Evolutionary conservation across 164 flowering plant genomes (phyloP).

Genomic region (Litsea cubeba): DNA sequence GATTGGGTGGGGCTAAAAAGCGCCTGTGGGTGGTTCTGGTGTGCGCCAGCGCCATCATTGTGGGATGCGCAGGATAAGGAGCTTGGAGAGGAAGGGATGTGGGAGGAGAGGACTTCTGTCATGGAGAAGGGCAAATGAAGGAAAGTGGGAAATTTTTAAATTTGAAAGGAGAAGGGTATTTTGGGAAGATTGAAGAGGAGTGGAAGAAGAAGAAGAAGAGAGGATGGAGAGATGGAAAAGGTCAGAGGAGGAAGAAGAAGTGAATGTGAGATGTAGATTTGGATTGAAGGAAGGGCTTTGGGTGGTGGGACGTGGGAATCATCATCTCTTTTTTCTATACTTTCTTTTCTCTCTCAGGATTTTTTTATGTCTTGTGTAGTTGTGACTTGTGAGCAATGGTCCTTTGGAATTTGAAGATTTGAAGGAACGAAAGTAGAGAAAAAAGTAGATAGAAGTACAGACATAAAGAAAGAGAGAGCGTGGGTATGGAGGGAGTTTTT

Average conservation of each 20-base stretch:
- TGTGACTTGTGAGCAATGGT: neutral
- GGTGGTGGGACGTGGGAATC: slow-evolving; percentile 37
- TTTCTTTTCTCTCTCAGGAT: neutral
- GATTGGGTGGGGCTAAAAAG: slow-evolving; percentile 13
- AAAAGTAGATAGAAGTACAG: too few species aligned
- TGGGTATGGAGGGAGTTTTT: neutral
- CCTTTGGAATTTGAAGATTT: neutral
- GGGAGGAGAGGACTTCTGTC: slow-evolving; percentile 36
- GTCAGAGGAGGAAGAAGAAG: neutral
- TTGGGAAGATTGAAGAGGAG: neutral
- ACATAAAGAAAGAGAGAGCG: neutral
- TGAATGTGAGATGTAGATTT: slow-evolving; percentile 17
- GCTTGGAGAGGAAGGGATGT: slow-evolving; percentile 35
- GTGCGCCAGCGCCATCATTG: slow-evolving; percentile 13
- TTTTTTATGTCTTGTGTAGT: neutral
- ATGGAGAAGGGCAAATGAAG: slow-evolving; percentile 34
- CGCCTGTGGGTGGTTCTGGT: slow-evolving; percentile 6
- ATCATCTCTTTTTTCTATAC: slow-evolving; percentile 14
- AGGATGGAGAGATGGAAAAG: neutral
- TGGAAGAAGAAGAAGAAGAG: neutral
- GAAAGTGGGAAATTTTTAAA: neutral
- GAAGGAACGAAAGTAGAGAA: slow-evolving; percentile 3
- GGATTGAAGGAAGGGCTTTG: slow-evolving; percentile 28
- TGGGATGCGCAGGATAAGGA: slow-evolving; percentile 21
- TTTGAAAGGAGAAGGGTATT: too few species aligned